Evolutionary conservation across 768 basidiomycete species (phyloP), one percentile per base, ranked within the genome.

Genomic region (Leccinum barrowsii): DNA sequence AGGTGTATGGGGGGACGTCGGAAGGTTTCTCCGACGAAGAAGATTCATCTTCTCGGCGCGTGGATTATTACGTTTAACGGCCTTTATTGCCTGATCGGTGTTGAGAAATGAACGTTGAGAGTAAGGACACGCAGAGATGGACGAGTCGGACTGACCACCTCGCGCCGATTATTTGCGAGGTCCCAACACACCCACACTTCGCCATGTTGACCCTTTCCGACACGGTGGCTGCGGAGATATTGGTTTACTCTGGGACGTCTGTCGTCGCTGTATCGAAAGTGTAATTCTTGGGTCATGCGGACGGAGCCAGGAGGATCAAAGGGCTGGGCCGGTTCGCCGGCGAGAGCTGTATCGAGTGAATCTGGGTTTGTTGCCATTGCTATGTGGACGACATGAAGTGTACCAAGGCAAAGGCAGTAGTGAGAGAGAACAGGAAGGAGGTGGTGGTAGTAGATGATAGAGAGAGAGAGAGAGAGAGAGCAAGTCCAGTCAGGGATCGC

Each of bases 171-270:
- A 67, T 65, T 69, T 63, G 63, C 75, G 70, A 73, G 78, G 73
- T 83, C 82, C 69, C 67, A 80, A 34, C 90, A 92, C 4, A 89
- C 77, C 74, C 85, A 90, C 60, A 98, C 95, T 67, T 89, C 85
- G 50, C 95, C 95, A 68, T 97, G 94, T 69, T 92, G 90, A 12
- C 95, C 95, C 58, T 82, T 84, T 21, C 95, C 95, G 21, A 97
- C 85, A 67, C 83, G 82, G 56, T 81, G 78, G 54, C 86, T 78
- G 57, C 94, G 84, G 50, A 85, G 77, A 72, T 96, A 98, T 73
- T 95, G 90, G 77, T 98, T 98, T 64, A 97, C 73, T 75, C 86
- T 83, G 46, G 72, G 72, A 10, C 72, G 78, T 74, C 64, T 68
- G 59, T 75, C 75, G 40, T 73, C 72, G 54, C 75, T 76, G 61